Evolutionary conservation across 495 filamentous ascomycete species (phyloP).

Genomic region (Penicillium bialowiezense): DNA sequence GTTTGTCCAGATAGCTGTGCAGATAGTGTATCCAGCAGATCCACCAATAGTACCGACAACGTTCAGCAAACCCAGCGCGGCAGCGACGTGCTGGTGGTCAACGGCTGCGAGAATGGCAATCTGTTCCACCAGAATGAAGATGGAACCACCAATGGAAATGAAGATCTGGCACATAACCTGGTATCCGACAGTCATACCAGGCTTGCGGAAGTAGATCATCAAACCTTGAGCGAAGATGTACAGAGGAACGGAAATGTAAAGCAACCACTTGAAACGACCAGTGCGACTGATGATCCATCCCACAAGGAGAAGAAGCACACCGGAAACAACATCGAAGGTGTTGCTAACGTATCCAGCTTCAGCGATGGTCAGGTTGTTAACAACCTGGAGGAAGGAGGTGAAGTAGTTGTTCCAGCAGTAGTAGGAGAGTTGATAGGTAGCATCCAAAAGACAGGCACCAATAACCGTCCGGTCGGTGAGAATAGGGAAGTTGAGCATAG

Average conservation of each 20-base stretch:
- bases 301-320: slow-evolving; percentile 35
- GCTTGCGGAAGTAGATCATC: slow-evolving; percentile 60
- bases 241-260: slow-evolving; percentile 54
- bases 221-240: slow-evolving; percentile 50
- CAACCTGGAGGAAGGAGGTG: slow-evolving; percentile 64
- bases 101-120: slow-evolving; percentile 61
- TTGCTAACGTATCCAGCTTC: slow-evolving; percentile 50
- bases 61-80: slow-evolving; percentile 55
- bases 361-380: slow-evolving; percentile 51
- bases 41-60: slow-evolving; percentile 60
- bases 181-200: slow-evolving; percentile 51
- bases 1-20: slow-evolving; percentile 59
- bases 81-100: slow-evolving; percentile 58
- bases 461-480: slow-evolving; percentile 48
- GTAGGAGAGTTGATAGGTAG: slow-evolving; percentile 49
- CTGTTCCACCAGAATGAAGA: slow-evolving; percentile 55
- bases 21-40: slow-evolving; percentile 56
- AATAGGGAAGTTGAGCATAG: slow-evolving; percentile 52
- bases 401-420: slow-evolving; percentile 40
- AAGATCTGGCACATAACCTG: slow-evolving; percentile 68
- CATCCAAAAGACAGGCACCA: slow-evolving; percentile 52
- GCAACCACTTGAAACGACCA: slow-evolving; percentile 46
- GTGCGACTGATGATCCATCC: slow-evolving; percentile 48
- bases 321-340: slow-evolving; percentile 42
- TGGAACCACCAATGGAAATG: slow-evolving; percentile 57